Conservation (phyloP, 495 filamentous ascomycete genomes). For the Penicillium waksmanii region DNA sequence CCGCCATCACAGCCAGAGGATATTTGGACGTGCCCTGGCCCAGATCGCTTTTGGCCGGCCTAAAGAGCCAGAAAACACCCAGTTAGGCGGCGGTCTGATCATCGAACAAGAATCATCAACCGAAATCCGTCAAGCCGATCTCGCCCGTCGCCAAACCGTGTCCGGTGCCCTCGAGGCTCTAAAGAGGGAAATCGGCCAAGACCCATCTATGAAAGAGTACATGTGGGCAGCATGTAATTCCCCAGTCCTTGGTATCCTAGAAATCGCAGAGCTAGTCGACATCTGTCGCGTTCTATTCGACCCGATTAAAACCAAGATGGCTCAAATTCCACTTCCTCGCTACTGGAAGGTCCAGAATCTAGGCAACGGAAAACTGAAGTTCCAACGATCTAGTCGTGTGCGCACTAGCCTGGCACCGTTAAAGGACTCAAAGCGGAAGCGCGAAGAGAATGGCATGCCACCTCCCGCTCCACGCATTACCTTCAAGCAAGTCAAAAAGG, state of each 20-base stretch:
- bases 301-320: slow-evolving; percentile 59
- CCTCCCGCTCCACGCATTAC: slow-evolving; percentile 47
- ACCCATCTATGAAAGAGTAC: slow-evolving; percentile 65
- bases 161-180: slow-evolving; percentile 74
- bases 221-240: slow-evolving; percentile 82
- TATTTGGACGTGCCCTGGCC: slow-evolving; percentile 74
- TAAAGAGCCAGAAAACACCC: slow-evolving; percentile 28
- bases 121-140: slow-evolving; percentile 66
- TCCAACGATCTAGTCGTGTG: slow-evolving; percentile 38
- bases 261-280: slow-evolving; percentile 77
- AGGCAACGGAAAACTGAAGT: slow-evolving; percentile 53
- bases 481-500: slow-evolving; percentile 48
- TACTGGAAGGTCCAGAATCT: slow-evolving; percentile 69
- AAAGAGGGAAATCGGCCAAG: slow-evolving; percentile 67
- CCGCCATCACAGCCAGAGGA: slow-evolving; percentile 65
- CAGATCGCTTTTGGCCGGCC: slow-evolving; percentile 76
- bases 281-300: slow-evolving; percentile 76
- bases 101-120: slow-evolving; percentile 77
- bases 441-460: slow-evolving; percentile 45
- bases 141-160: slow-evolving; percentile 75
- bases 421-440: slow-evolving; percentile 49
- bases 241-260: slow-evolving; percentile 62
- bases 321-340: slow-evolving; percentile 69
- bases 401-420: slow-evolving; percentile 37
- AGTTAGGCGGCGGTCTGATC: slow-evolving; percentile 64